Evolutionary conservation across 495 filamentous ascomycete species (phyloP).

Genomic region (Lasiosphaeriaceae sp.): DNA sequence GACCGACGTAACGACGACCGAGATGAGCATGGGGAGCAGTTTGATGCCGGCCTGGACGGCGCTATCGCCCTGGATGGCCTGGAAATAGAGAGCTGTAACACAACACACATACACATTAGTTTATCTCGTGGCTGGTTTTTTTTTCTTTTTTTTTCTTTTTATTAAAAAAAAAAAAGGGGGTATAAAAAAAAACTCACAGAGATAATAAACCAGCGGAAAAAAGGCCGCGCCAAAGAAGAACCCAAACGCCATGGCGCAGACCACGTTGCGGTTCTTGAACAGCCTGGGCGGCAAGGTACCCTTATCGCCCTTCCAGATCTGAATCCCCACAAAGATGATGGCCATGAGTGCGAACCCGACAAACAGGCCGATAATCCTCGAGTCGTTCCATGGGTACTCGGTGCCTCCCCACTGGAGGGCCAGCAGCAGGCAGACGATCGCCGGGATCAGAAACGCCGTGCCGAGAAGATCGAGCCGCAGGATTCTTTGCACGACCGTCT

Average conservation of each 20-base stretch:
- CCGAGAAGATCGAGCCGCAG: slow-evolving; percentile 52
- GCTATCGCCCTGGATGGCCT: slow-evolving; percentile 69
- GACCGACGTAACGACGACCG: slow-evolving; percentile 54
- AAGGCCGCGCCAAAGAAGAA: slow-evolving; percentile 62
- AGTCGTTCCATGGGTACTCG: slow-evolving; percentile 49
- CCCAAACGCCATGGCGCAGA: slow-evolving; percentile 50
- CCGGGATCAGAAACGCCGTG: slow-evolving; percentile 47
- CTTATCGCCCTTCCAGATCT: slow-evolving; percentile 47
- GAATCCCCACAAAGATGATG: slow-evolving; percentile 45
- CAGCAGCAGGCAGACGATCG: slow-evolving; percentile 54
- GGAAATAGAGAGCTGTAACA: slow-evolving; percentile 71
- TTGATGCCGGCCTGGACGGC: slow-evolving; percentile 75
- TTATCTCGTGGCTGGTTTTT: background rate
- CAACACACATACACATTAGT: background rate
- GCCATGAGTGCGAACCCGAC: slow-evolving; percentile 45
- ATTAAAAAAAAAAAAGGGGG: background rate
- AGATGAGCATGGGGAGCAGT: slow-evolving; percentile 70
- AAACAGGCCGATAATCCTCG: slow-evolving; percentile 43
- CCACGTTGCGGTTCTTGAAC: slow-evolving; percentile 52
- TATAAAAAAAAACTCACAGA: slow-evolving; percentile 47
- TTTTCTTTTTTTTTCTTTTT: background rate
- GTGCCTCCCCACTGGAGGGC: slow-evolving; percentile 63
- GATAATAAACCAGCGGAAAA: slow-evolving; percentile 66
- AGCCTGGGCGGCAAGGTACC: slow-evolving; percentile 56
- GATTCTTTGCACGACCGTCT: slow-evolving; percentile 34